These are phyloP conservation scores for Claviceps monticola DNA, from an alignment of 2,329 filamentous ascomycete genomes.

Conservation along the genomic window DNA sequence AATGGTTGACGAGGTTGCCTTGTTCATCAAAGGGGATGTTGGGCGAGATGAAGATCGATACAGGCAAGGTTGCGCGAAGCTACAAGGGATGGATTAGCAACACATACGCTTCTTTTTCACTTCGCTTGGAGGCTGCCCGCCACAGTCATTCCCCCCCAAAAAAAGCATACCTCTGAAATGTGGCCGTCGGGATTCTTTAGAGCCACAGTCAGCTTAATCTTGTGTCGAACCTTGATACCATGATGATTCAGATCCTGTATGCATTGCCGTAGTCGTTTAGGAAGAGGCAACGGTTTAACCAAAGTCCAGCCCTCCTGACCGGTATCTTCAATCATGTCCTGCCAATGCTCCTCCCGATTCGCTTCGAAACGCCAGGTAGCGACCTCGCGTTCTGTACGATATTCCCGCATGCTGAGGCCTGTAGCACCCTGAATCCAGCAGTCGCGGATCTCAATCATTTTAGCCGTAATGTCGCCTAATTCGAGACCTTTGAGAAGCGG, in stretches of 20 bases:
- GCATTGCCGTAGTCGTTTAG: constrained; percentile 69
- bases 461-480: constrained; percentile 69
- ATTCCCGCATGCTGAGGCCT: constrained; percentile 35
- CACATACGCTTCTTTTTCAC: neutral
- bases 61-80: constrained; percentile 78
- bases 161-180: constrained; percentile 58
- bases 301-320: constrained; percentile 52
- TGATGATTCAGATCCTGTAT: constrained; percentile 80
- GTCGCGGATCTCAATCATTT: constrained; percentile 68
- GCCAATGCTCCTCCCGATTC: constrained; percentile 48
- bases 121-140: too few species aligned
- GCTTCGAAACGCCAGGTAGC: constrained; percentile 43
- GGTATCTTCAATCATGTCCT: constrained; percentile 53
- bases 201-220: constrained; percentile 80
- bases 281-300: constrained; percentile 53
- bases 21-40: constrained; percentile 81
- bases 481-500: constrained; percentile 79
- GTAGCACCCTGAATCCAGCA: constrained; percentile 38
- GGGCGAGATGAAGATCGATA: constrained; percentile 91
- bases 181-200: constrained; percentile 93
- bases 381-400: constrained; percentile 52
- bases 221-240: constrained; percentile 85
- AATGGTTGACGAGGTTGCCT: constrained; percentile 58
- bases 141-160: neutral
- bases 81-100: constrained; percentile 16